A percentile compares a stretch with the other conserved stretches of the same genome.
phyloP scores from a whole-genome alignment of 495 filamentous ascomycete species.

The Umbilicaria muhlenbergii region DNA sequence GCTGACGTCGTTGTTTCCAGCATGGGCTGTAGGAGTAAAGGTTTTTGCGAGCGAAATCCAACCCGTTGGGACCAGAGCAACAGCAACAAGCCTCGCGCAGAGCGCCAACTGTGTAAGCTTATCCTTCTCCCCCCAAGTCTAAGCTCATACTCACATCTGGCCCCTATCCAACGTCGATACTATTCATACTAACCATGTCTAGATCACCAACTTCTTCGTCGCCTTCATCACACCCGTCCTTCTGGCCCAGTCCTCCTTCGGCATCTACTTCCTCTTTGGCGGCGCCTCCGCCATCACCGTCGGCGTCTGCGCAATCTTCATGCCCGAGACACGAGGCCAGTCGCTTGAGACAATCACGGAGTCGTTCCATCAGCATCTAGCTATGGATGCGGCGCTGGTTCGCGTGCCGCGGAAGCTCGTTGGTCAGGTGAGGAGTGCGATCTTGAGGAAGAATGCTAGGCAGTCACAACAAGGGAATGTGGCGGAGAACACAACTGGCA shows the following conservation, averaged over 20 bases:
- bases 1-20: neutral
- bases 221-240: slow-evolving; percentile 49
- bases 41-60: slow-evolving; percentile 42
- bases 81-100: slow-evolving; percentile 30
- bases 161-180: neutral
- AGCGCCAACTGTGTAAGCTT: slow-evolving; percentile 31
- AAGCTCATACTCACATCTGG: neutral
- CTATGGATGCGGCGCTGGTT: too few species aligned
- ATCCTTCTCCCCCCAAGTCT: neutral
- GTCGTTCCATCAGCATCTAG: too few species aligned
- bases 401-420: too few species aligned
- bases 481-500: too few species aligned
- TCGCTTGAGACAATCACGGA: slow-evolving; percentile 24
- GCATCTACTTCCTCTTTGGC: slow-evolving; percentile 48
- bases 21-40: slow-evolving; percentile 40
- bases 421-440: too few species aligned
- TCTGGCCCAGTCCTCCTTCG: slow-evolving; percentile 36
- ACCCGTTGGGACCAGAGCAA: slow-evolving; percentile 35
- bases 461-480: too few species aligned
- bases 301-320: slow-evolving; percentile 31
- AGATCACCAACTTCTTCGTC: slow-evolving; percentile 40
- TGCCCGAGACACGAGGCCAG: slow-evolving; percentile 45
- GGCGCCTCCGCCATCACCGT: slow-evolving; percentile 30
- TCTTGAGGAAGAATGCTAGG: too few species aligned
- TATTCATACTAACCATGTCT: slow-evolving; percentile 2